Evolutionary conservation across 1,284 basidiomycete genomes (phyloP).

Genomic region (Xerocomus alliaceus): DNA sequence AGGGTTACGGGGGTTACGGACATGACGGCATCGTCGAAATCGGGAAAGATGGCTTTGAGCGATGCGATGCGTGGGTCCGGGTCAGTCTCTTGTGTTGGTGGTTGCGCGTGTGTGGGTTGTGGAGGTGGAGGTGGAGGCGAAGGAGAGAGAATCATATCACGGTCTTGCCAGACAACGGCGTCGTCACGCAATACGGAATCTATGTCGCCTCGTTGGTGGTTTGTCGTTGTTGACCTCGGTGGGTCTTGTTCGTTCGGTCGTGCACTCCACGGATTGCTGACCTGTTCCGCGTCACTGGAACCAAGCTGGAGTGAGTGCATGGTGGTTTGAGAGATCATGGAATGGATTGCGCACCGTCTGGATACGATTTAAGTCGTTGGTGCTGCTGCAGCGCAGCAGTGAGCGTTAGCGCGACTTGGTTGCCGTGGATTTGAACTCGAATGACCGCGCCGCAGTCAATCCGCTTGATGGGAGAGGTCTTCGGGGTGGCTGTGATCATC

Average conservation of each 20-base stretch:
- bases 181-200: not conserved
- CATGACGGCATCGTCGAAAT: slow-evolving; percentile 75
- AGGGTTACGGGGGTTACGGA: slow-evolving; percentile 46
- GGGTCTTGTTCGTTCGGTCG: not conserved
- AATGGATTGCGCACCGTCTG: not conserved
- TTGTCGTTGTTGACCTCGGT: not conserved
- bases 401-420: not conserved
- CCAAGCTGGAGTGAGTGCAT: slow-evolving; percentile 1
- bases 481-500: slow-evolving; percentile 20
- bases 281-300: slow-evolving; percentile 3
- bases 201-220: not conserved
- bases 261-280: slow-evolving; percentile 18
- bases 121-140: slow-evolving; percentile 16
- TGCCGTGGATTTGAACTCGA: too few relatives aligned
- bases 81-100: slow-evolving; percentile 2
- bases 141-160: slow-evolving; percentile 29
- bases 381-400: slow-evolving; percentile 29
- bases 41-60: slow-evolving; percentile 77
- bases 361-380: slow-evolving; percentile 17
- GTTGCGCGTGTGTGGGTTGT: not conserved
- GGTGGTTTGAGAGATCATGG: not conserved
- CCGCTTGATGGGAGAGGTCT: not conserved
- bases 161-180: slow-evolving; percentile 6
- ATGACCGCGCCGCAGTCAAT: slow-evolving; percentile 21
- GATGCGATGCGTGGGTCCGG: slow-evolving; percentile 57